Evolutionary conservation across 2,329 filamentous ascomycete species (phyloP).

Genomic region (Colletotrichum sp.): DNA sequence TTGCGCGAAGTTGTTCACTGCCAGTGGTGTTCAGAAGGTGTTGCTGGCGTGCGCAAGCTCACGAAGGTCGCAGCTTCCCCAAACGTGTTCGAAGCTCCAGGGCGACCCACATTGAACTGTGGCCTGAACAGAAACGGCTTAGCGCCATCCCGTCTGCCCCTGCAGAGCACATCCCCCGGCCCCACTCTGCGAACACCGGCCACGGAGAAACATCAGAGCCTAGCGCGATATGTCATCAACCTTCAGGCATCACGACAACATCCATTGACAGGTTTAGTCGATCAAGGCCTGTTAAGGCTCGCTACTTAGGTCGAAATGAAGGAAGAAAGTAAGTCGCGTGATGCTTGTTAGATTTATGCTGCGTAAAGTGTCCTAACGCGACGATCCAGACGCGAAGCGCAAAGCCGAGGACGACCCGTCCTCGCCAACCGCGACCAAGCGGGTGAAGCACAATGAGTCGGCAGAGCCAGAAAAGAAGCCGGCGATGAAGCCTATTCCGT

Average conservation of each 20-base stretch:
- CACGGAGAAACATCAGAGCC: conserved; percentile 17
- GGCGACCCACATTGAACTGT: conserved; percentile 34
- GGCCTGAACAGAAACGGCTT: conserved; percentile 36
- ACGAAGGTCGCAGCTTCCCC: conserved; percentile 16
- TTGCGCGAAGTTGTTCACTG: background rate
- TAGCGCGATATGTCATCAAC: conserved; percentile 21
- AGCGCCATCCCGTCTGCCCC: conserved; percentile 34
- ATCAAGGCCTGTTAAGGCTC: conserved; percentile 10
- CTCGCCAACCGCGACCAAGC: conserved; percentile 67
- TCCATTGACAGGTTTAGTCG: background rate
- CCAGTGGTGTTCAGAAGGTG: background rate
- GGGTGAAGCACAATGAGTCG: conserved; percentile 58
- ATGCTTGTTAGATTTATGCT: rapidly evolving
- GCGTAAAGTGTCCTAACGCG: background rate
- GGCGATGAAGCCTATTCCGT: conserved; percentile 73
- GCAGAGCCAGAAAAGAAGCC: conserved; percentile 55
- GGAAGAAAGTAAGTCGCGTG: conserved; percentile 41
- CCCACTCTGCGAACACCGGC: conserved; percentile 6
- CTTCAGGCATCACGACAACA: conserved; percentile 6
- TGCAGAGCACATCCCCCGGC: conserved; percentile 21
- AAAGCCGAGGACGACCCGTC: conserved; percentile 73
- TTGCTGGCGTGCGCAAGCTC: background rate
- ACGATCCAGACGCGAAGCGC: conserved; percentile 60
- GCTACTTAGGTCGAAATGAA: conserved; percentile 30
- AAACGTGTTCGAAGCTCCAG: conserved; percentile 22